These are phyloP conservation scores for Bidens hawaiensis DNA, from an alignment of 140 eudicot genomes.

Conservation along the genomic window DNA sequence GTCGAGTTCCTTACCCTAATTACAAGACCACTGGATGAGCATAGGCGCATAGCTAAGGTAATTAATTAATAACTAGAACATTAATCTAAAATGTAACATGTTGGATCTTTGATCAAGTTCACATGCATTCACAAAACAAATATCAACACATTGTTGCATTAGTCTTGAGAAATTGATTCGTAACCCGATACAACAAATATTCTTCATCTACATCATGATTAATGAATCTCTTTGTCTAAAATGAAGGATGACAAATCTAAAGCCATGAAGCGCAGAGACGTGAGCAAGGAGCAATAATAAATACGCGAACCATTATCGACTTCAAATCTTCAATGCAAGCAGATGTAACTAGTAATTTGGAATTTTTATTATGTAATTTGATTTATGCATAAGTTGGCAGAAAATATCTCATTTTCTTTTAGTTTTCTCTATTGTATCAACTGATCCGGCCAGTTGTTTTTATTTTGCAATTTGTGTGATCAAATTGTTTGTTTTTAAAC, in stretches of 20 bases:
- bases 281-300: conserved; percentile 21
- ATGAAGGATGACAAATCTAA: conserved; percentile 22
- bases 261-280: conserved; percentile 3
- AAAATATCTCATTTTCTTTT: conserved; percentile 9
- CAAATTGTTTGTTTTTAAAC: background rate
- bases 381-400: background rate
- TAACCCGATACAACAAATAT: background rate
- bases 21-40: conserved; percentile 34
- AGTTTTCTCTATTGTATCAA: conserved; percentile 10
- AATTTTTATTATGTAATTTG: conserved; percentile 12
- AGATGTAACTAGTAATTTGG: background rate
- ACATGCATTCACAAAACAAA: background rate
- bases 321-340: background rate
- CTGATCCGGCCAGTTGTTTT: conserved; percentile 5
- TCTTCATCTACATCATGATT: conserved; percentile 5
- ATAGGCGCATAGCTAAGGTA: conserved; percentile 30
- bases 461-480: conserved; percentile 7
- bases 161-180: no score
- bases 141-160: background rate
- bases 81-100: background rate
- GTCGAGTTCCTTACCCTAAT: conserved; percentile 50
- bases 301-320: conserved; percentile 6
- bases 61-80: background rate
- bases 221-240: background rate
- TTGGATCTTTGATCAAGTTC: background rate